Evolutionary conservation across 2,329 filamentous ascomycete species (phyloP), one percentile per base, ranked within the genome.

Genomic region (Davidsoniella virescens): DNA sequence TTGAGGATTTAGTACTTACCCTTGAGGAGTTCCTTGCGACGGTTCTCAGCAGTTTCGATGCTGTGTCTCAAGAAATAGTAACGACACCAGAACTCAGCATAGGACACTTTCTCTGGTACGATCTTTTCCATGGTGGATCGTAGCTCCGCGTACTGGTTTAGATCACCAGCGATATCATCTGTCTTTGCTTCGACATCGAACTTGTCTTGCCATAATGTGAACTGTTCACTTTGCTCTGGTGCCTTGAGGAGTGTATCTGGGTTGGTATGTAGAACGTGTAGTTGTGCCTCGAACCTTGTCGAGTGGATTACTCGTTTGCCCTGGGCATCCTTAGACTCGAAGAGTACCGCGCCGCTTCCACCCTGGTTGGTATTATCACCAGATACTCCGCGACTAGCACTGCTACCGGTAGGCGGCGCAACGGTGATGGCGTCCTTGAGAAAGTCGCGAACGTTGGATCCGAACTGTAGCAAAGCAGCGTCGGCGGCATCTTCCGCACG

Each of bases 41-140:
- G 80, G 59, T 83, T 80, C 67, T 98, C 92, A 52, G 94, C 88
- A 23, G 84, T 88, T 68, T 96, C 90, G 55, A 98, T 84, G 14
- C 92, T 86, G 60, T 93, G 83, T 59, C 90, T 75, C 55, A 96
- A 68, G 69, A 94, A 98, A 64, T 96, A 96, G 66, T 98, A 98
- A 51, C 92, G 75, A 62, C 76, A 83, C 90, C 92, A 98, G 63
- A 98, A 98, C 48, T 83, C 76, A 48, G 71, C 74, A 60, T 98
- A 98, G 33, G 88, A 75, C n/a, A 95, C 85, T 57, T 78, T 76
- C 64, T 88, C 87, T 1, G 92, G 92, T n/a, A 98, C 92, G 50
- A 94, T 69, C 67, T 83, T 87, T 73, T 95, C 92, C 90, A 98
- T 96, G 0, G 87, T 87, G 23, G 73, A 67, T 57, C 88, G 73